Base-by-base conservation (phyloP, 352 stramenopile species). In the Phytophthora pisi region DNA sequence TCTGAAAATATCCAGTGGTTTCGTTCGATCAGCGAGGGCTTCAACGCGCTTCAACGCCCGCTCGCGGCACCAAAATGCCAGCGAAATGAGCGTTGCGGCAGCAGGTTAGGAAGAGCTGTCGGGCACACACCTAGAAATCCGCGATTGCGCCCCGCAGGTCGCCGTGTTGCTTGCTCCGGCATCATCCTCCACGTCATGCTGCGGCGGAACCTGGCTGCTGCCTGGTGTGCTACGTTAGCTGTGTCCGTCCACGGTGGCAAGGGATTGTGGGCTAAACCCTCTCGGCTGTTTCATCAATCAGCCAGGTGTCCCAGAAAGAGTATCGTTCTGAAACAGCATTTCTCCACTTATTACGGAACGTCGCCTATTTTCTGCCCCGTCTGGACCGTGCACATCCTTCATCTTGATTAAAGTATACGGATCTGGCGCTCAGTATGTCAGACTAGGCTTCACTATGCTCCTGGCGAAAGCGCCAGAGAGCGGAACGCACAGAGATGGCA, bases 1-100 rank as follows among this genome's bases (percentile, higher is more conserved):
- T 50, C 28, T 24, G n/a, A 61, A 57, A 75, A 59, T 63, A 75
- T 72, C 57, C 63, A 75, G 68, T 69, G 28, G 57, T 63, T 71
- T 65, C 49, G 66, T 57, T 69, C 46, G 53, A 26, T 74, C 55
- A 61, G 53, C 43, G 45, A 61, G 43, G 26, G 26, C 26, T 30
- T 30, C 26, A 30, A 30, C 0, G 26, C 26, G 16, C 28, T 13
- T 13, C n/a, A 61, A 55, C 54, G 54, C 38, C 53, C 5, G 40
- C 53, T 66, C 49, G 55, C 49, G 55, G 45, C 46, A 49, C 45
- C 51, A 67, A 65, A 71, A 68, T 57, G 60, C 66, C 50, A 31
- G 24, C 31, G 18, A 24, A 55, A 66, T 38, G 66, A 68, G 31
- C 31, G 7, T 16, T 16, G n/a, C 31, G 47, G 47, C 52, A 57